phyloP scores from a whole-genome alignment of 108 stramenopile species.

The Fragilariopsis cylindrus region DNA sequence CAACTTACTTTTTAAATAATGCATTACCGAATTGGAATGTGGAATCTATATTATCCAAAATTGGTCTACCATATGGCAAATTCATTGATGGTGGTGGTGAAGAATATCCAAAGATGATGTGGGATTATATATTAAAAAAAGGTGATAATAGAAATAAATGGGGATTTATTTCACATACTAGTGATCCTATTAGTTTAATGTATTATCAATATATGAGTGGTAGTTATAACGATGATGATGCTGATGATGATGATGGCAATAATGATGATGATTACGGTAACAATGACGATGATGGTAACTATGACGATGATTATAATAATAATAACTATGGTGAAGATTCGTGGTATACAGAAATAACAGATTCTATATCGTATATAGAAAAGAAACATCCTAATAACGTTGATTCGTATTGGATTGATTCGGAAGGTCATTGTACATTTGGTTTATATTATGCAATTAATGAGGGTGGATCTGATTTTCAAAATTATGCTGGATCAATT shows the following conservation, averaged over 20 bases:
- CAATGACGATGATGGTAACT: constrained; percentile 4
- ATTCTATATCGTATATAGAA: constrained; percentile 32
- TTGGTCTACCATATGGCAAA: constrained; percentile 44
- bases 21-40: constrained; percentile 47
- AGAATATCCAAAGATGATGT: constrained; percentile 42
- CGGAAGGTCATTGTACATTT: constrained; percentile 56
- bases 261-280: background rate
- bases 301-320: background rate
- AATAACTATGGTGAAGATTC: constrained; percentile 17
- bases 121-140: constrained; percentile 47
- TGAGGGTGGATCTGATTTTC: constrained; percentile 31
- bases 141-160: constrained; percentile 44
- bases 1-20: constrained; percentile 45
- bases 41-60: constrained; percentile 36
- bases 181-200: constrained; percentile 46
- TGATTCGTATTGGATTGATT: constrained; percentile 41
- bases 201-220: constrained; percentile 59
- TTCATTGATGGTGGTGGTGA: constrained; percentile 31
- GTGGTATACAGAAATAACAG: constrained; percentile 44
- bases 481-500: constrained; percentile 37
- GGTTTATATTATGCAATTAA: constrained; percentile 54
- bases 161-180: constrained; percentile 57
- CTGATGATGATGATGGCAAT: constrained; percentile 2
- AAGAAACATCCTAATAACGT: constrained; percentile 45
- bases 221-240: constrained; percentile 3